Evolutionary conservation across 2,329 filamentous ascomycete genomes (phyloP), one percentile per base, ranked within the genome.

Genomic region (Scedosporium boydii): DNA sequence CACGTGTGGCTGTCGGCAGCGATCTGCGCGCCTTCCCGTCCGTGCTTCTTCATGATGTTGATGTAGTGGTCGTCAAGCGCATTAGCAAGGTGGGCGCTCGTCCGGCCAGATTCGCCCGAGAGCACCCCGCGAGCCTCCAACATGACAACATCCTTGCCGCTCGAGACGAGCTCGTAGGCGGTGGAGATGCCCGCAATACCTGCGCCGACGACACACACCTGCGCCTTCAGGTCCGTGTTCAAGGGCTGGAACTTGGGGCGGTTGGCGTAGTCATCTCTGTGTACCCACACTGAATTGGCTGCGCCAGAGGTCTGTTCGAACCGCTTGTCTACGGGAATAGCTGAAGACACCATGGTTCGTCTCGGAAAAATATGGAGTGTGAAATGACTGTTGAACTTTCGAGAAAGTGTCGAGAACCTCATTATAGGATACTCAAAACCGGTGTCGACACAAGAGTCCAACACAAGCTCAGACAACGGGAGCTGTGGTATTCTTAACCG

Each of bases 1-100:
- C 81, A 85, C 0, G 74, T 73, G 62, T 85, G 82, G 27, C 80
- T 82, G 16, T 85, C 80, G 0, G 80, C 81, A 0, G 80, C 80
- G 0, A 71, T 66, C 62, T 74, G 74, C 0, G 82, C 81, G 1
- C 80, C 80, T 0, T 75, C 70, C 21, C 77, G 69, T 0, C 82
- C 81, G 59, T 83, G 81, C 69, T 82, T 82, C 70, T 77, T 77
- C 6, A 74, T 74, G 60, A 85, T 82, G 26, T 77, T 73, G 0
- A 73, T 66, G 63, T 82, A 85, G 2, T 78, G 77, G 60, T 83
- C 81, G 34, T 85, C 82, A 2, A 85, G 70, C 3, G 79, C 79
- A 63, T 77, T 84, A 2, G 80, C 76, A 34, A 85, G 69, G 66
- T 85, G 82, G 0, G 82, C 82, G 51, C 75, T 80, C 0, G 81